Percentiles rank a stretch among this genome's conserved stretches.
Conservation (phyloP, 1,139 yeast species). For the Geotrichum histeridarum region DNA sequence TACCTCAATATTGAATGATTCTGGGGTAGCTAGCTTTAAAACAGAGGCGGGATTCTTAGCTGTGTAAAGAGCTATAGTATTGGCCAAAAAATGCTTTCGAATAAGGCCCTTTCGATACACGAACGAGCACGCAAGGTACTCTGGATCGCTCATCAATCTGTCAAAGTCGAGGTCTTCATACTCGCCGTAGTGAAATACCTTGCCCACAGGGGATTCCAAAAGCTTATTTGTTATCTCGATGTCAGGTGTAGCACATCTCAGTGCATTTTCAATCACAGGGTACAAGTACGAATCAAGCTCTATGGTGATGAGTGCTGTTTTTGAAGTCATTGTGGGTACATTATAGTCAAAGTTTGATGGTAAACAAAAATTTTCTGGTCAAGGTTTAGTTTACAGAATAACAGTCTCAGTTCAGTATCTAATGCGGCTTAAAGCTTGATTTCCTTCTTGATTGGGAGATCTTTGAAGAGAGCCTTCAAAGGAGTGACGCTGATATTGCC, state of each 20-base stretch:
- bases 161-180: constrained; percentile 87
- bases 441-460: constrained; percentile 57
- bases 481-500: constrained; percentile 68
- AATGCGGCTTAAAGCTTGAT: constrained; percentile 35
- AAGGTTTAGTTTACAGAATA: not conserved
- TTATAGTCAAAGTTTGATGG: not conserved
- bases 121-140: constrained; percentile 72
- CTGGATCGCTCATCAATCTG: constrained; percentile 41
- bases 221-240: constrained; percentile 3
- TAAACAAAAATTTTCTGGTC: constrained; percentile 3
- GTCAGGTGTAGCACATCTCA: constrained; percentile 28
- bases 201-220: constrained; percentile 22
- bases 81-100: constrained; percentile 80
- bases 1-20: constrained; percentile 74
- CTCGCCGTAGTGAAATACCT: constrained; percentile 74
- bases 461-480: constrained; percentile 65
- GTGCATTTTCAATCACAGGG: constrained; percentile 48
- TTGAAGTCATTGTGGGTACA: not conserved
- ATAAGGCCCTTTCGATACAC: constrained; percentile 78
- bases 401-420: not conserved
- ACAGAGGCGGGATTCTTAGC: constrained; percentile 71
- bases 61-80: constrained; percentile 65
- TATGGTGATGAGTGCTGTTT: constrained; percentile 28
- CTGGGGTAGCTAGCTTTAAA: constrained; percentile 60
- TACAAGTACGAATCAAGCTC: constrained; percentile 51